phyloP scores from a whole-genome alignment of 768 basidiomycete species.

The Boletus sp. region DNA sequence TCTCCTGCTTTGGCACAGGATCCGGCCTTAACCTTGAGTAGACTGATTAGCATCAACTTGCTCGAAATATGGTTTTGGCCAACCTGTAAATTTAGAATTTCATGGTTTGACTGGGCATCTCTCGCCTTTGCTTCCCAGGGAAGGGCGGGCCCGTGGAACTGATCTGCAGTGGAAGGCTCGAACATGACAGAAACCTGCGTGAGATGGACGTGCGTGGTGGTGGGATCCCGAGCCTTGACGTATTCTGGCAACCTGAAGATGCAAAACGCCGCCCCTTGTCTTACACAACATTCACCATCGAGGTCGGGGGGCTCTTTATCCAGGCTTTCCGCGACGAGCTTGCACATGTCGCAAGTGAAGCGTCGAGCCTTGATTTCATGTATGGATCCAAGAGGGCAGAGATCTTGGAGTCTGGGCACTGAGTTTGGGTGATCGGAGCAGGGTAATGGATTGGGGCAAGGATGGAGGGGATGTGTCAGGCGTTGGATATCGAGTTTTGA shows the following conservation, averaged over 20 bases:
- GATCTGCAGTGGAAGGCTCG: background rate
- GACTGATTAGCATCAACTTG: background rate
- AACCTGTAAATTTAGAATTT: conserved; percentile 11
- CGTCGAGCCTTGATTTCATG: conserved; percentile 14
- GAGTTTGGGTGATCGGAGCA: conserved; percentile 4
- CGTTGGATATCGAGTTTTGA: conserved; percentile 3
- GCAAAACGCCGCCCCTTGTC: background rate
- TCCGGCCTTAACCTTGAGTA: conserved; percentile 5
- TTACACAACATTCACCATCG: conserved; percentile 1
- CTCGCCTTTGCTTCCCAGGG: conserved; percentile 9
- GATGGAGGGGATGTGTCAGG: background rate
- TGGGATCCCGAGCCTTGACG: conserved; percentile 1
- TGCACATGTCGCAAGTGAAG: conserved; percentile 9
- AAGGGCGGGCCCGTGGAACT: background rate
- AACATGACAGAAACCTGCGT: conserved; percentile 5
- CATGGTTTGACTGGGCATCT: background rate
- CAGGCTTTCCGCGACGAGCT: conserved; percentile 8
- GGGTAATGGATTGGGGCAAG: background rate
- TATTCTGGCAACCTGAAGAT: conserved; percentile 1
- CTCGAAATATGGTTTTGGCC: background rate
- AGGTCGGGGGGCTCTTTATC: conserved; percentile 9
- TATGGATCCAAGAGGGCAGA: conserved; percentile 8
- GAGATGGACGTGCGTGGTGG: conserved; percentile 14
- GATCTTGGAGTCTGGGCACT: no score
- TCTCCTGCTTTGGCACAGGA: background rate